A percentile compares a stretch with the other conserved stretches of the same genome.
These are phyloP conservation scores for Sparassis latifolia DNA, from an alignment of 1,284 basidiomycete genomes.

Conservation along the genomic window DNA sequence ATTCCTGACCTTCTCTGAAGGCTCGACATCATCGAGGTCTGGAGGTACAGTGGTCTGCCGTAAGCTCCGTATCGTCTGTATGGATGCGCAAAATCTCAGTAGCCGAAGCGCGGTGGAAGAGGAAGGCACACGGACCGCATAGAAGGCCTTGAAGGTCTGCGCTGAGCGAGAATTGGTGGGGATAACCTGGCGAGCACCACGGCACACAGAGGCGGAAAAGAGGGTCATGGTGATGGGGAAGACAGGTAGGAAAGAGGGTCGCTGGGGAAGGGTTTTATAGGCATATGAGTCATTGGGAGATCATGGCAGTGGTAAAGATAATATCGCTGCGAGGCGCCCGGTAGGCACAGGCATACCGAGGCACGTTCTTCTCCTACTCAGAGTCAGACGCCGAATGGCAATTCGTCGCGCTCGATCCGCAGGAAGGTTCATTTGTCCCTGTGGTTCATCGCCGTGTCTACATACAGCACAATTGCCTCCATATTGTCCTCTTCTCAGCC, in stretches of 20 bases:
- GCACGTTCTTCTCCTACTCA: too few relatives aligned
- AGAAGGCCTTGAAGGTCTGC: slow-evolving; percentile 49
- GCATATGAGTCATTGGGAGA: slow-evolving; percentile 10
- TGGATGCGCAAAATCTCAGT: slow-evolving; percentile 1
- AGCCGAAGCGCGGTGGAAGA: neutral
- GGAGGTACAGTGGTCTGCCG: slow-evolving; percentile 28
- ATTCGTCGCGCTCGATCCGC: too few relatives aligned
- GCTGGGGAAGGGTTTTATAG: slow-evolving; percentile 11
- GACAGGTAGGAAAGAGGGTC: slow-evolving; percentile 1
- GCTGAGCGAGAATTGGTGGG: slow-evolving; percentile 20
- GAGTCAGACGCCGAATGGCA: too few relatives aligned
- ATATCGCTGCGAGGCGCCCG: too few relatives aligned
- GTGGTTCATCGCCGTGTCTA: too few relatives aligned
- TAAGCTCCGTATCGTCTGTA: slow-evolving; percentile 43
- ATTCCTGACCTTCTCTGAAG: slow-evolving; percentile 43
- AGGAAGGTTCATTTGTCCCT: too few relatives aligned
- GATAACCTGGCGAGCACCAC: slow-evolving; percentile 6
- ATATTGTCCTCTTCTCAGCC: too few relatives aligned
- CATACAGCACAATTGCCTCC: too few relatives aligned
- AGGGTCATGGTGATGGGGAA: slow-evolving; percentile 7
- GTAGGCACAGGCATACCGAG: too few relatives aligned
- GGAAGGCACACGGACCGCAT: slow-evolving; percentile 41
- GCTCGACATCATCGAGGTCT: slow-evolving; percentile 41
- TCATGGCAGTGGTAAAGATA: neutral
- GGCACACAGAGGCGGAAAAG: slow-evolving; percentile 15